Evolutionary conservation across 768 basidiomycete genomes (phyloP).

Genomic region (Boletus insuetus): DNA sequence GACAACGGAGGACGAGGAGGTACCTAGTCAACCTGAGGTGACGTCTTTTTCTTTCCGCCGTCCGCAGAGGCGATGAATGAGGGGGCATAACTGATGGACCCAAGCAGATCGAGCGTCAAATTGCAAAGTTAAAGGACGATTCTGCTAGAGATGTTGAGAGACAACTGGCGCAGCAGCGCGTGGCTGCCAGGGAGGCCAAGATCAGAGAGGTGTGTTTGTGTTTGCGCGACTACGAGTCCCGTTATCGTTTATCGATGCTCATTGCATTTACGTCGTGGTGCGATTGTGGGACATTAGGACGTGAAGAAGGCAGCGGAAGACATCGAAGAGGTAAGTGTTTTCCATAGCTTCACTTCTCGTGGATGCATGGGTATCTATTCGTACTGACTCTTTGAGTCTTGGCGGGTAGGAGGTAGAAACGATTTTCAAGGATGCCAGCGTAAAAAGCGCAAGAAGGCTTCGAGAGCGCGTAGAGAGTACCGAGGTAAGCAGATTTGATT

Average conservation of each 20-base stretch:
- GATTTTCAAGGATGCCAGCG: not conserved
- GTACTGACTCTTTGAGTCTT: too few species aligned
- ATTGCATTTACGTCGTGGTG: not conserved
- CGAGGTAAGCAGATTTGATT: not conserved
- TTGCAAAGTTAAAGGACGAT: constrained; percentile 19
- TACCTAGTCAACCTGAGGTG: constrained; percentile 16
- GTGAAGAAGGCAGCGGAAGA: not conserved
- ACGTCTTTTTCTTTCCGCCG: not conserved
- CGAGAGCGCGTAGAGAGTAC: not conserved
- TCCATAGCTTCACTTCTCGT: not conserved
- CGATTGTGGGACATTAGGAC: not conserved
- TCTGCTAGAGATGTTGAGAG: constrained; percentile 22
- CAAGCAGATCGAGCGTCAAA: constrained; percentile 21
- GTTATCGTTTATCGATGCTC: not conserved
- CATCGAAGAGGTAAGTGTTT: not conserved
- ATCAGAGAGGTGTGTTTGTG: constrained; percentile 12
- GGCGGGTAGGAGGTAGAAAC: constrained; percentile 3
- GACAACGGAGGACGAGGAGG: not conserved
- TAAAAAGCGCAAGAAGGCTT: not conserved
- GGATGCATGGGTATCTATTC: too few species aligned
- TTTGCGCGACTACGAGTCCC: not conserved
- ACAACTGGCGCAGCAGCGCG: constrained; percentile 18
- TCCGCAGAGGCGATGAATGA: not conserved
- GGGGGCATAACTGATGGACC: not conserved
- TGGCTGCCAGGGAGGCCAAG: not conserved